These are phyloP conservation scores for Agrocybe praecox DNA, from an alignment of 768 basidiomycete species.

Conservation along the genomic window DNA sequence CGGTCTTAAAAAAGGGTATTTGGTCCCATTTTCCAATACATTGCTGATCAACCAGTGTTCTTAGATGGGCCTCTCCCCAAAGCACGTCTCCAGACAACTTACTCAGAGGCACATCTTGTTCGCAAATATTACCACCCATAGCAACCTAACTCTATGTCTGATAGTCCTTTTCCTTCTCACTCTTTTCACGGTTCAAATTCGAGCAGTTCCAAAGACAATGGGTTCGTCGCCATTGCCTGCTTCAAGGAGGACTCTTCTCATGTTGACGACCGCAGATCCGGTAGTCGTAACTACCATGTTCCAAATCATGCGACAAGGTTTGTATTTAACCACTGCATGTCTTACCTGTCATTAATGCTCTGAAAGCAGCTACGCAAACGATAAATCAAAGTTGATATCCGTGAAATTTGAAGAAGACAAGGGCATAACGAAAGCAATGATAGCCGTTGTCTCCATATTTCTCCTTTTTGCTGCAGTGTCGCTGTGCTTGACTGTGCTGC, in stretches of 20 bases:
- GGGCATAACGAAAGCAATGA: constrained; percentile 24
- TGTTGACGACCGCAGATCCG: constrained; percentile 21
- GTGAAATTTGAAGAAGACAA: constrained; percentile 37
- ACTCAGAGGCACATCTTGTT: constrained; percentile 24
- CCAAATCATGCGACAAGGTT: constrained; percentile 43
- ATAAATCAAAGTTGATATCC: constrained; percentile 35
- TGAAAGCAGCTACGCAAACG: constrained; percentile 36
- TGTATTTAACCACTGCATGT: constrained; percentile 4
- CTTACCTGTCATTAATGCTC: constrained; percentile 4
- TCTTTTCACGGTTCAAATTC: constrained; percentile 42
- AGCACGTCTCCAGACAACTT: constrained; percentile 13
- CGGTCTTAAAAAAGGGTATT: not conserved
- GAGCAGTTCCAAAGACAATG: constrained; percentile 40
- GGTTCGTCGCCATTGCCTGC: constrained; percentile 25
- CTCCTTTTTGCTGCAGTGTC: constrained; percentile 29
- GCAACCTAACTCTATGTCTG: constrained; percentile 22
- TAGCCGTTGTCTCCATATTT: constrained; percentile 25
- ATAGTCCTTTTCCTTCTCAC: constrained; percentile 29
- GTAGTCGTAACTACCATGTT: constrained; percentile 41
- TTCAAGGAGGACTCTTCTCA: constrained; percentile 6
- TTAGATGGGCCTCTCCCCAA: not conserved
- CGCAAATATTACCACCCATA: constrained; percentile 17
- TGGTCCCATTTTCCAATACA: not conserved
- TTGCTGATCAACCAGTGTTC: not conserved
- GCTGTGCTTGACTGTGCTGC: constrained; percentile 16